Conservation (phyloP, 495 filamentous ascomycete species). For the Cercophora sp. region DNA sequence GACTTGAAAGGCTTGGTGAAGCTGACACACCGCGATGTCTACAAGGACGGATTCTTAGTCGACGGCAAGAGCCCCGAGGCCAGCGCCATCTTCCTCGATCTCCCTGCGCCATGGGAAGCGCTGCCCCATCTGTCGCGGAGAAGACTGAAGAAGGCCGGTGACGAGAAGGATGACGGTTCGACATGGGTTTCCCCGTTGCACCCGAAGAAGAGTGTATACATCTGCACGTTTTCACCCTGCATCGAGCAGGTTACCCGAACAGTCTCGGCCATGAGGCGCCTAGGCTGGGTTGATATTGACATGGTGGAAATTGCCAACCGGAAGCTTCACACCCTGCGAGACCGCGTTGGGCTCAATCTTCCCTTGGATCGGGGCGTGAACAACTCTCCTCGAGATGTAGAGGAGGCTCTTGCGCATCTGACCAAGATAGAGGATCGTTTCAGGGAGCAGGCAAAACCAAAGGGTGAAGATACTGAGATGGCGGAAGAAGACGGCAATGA, state of each 20-base stretch:
- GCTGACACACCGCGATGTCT: slow-evolving; percentile 90
- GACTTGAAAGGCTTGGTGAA: slow-evolving; percentile 67
- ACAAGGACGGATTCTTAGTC: slow-evolving; percentile 75
- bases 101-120: slow-evolving; percentile 90
- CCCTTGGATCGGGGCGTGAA: slow-evolving; percentile 39
- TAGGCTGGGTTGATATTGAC: slow-evolving; percentile 85
- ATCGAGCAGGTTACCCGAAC: slow-evolving; percentile 92
- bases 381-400: slow-evolving; percentile 61
- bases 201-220: slow-evolving; percentile 57
- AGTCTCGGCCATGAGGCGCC: slow-evolving; percentile 66
- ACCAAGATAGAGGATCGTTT: slow-evolving; percentile 66
- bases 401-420: slow-evolving; percentile 70
- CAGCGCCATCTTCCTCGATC: slow-evolving; percentile 80
- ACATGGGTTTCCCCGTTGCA: slow-evolving; percentile 65
- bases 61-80: slow-evolving; percentile 58
- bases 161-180: slow-evolving; percentile 14
- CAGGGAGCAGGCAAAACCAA: slow-evolving; percentile 47
- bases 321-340: slow-evolving; percentile 75
- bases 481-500: slow-evolving; percentile 29
- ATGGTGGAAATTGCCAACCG: slow-evolving; percentile 83
- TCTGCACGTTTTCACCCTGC: slow-evolving; percentile 95
- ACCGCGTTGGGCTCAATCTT: slow-evolving; percentile 61
- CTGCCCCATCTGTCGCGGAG: slow-evolving; percentile 75
- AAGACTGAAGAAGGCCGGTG: slow-evolving; percentile 22
- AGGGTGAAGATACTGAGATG: slow-evolving; percentile 16